Conservation (phyloP, 164 flowering plant genomes). For the Pachysandra terminalis region DNA sequence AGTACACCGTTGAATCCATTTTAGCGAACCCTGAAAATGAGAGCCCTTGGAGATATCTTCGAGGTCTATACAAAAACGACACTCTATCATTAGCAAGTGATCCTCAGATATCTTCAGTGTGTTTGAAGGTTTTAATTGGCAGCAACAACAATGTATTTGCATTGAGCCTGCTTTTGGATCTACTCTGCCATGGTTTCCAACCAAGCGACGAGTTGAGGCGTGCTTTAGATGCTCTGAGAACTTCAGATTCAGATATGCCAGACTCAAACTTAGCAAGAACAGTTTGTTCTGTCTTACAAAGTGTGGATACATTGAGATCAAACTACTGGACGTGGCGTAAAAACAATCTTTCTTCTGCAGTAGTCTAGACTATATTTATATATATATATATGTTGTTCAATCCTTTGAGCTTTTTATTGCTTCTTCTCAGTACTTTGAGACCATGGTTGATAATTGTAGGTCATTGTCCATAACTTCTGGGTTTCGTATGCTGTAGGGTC, state of each 20-base stretch:
- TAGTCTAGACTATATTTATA: no score
- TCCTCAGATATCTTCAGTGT: constrained; percentile 46
- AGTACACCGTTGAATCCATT: constrained; percentile 65
- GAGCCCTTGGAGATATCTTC: constrained; percentile 95
- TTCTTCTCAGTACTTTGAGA: no score
- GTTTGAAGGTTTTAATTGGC: constrained; percentile 52
- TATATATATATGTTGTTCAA: no score
- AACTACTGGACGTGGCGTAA: constrained; percentile 93
- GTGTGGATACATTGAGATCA: constrained; percentile 63
- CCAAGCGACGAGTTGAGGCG: constrained; percentile 52
- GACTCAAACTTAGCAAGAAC: constrained; percentile 38
- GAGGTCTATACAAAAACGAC: constrained; percentile 77
- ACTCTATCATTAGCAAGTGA: constrained; percentile 37
- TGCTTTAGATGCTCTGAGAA: constrained; percentile 38
- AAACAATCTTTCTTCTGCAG: constrained; percentile 38
- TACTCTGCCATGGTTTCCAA: constrained; percentile 56
- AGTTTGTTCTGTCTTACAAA: constrained; percentile 61
- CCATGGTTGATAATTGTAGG: no score
- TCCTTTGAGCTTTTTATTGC: no score
- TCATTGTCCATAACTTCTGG: no score
- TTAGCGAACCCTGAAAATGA: constrained; percentile 73
- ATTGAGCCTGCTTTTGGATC: constrained; percentile 74
- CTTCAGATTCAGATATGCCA: constrained; percentile 24
- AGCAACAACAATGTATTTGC: constrained; percentile 53
- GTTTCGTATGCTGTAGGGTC: no score